Base-by-base conservation (phyloP, 163 green algal species). In the Chloroidium sp. region DNA sequence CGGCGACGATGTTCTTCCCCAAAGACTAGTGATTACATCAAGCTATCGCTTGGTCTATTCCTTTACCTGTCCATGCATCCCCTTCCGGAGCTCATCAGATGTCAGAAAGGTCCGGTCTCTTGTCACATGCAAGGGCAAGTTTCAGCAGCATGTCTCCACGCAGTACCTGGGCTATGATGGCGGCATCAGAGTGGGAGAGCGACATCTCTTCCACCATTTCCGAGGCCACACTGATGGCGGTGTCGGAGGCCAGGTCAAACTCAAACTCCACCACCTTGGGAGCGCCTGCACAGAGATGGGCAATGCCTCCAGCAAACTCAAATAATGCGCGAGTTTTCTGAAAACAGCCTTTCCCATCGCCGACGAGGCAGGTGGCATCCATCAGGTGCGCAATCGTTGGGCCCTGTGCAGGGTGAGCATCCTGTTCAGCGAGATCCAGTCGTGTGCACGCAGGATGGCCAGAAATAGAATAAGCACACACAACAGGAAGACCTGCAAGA, bases 201-300 rank as follows among this genome's bases (percentile, higher is more conserved):
- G 89, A 90, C 80, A 97, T 85, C 75, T 97, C 93, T 67, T 93
- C 84, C 82, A 97, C 94, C 93, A 97, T 97, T 80, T 97, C 93
- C 62, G 79, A 80, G 0, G 93, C 93, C 61, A 97, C 92, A 75
- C 82, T 89, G 57, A 92, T 87, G 0, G 91, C 91, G 1, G 92
- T 97, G 85, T 97, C 93, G 61, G 89, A 84, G 0, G 57, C 76
- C 82, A 93, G 82, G 74, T 97, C 91, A 89, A 96, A 97, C 13
- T 90, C 90, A 89, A 97, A 97, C 84, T 96, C 93, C 2, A 97
- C 90, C 0, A 90, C 95, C 84, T 94, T 92, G 81, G 84, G 82
- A 75, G 88, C 80, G 8, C 88, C 85, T 90, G 84, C 79, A 78
- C 67, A 74, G 67, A 74, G 10, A 74, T 74, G 67, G 12, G 67